phyloP scores from a whole-genome alignment of 345 rosid species.

The Aquilaria sinensis region DNA sequence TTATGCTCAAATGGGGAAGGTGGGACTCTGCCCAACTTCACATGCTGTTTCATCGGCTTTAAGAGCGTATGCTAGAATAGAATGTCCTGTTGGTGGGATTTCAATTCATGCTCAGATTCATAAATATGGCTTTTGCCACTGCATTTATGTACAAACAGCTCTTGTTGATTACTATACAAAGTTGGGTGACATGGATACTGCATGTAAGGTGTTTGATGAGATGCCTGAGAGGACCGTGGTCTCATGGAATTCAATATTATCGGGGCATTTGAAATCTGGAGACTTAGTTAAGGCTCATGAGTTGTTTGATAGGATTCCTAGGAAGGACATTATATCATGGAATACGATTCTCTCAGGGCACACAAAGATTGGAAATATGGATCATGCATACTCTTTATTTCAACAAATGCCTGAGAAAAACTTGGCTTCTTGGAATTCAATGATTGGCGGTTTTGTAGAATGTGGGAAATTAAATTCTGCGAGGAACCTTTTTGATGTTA shows the following conservation, averaged over 20 bases:
- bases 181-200: slow-evolving; percentile 41
- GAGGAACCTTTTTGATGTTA: slow-evolving; percentile 39
- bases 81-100: slow-evolving; percentile 26
- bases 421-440: slow-evolving; percentile 60
- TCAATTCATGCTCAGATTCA: slow-evolving; percentile 47
- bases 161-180: slow-evolving; percentile 58
- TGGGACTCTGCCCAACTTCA: slow-evolving; percentile 40
- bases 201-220: slow-evolving; percentile 46
- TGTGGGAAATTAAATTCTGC: slow-evolving; percentile 36
- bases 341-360: slow-evolving; percentile 52
- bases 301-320: slow-evolving; percentile 46
- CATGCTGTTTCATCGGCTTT: slow-evolving; percentile 59
- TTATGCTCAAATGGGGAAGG: slow-evolving; percentile 43
- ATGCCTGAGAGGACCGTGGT: slow-evolving; percentile 46
- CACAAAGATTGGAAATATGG: slow-evolving; percentile 47
- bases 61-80: slow-evolving; percentile 49
- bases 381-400: slow-evolving; percentile 37
- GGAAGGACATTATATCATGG: slow-evolving; percentile 62
- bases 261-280: slow-evolving; percentile 44
- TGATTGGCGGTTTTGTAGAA: slow-evolving; percentile 53
- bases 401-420: slow-evolving; percentile 50
- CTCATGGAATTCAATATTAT: slow-evolving; percentile 67
- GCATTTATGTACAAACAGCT: slow-evolving; percentile 69
- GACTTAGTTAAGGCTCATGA: slow-evolving; percentile 34
- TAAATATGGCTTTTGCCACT: slow-evolving; percentile 43